Evolutionary conservation across 768 basidiomycete species (phyloP), one percentile per base, ranked within the genome.

Genomic region (Clathrus columnatus): DNA sequence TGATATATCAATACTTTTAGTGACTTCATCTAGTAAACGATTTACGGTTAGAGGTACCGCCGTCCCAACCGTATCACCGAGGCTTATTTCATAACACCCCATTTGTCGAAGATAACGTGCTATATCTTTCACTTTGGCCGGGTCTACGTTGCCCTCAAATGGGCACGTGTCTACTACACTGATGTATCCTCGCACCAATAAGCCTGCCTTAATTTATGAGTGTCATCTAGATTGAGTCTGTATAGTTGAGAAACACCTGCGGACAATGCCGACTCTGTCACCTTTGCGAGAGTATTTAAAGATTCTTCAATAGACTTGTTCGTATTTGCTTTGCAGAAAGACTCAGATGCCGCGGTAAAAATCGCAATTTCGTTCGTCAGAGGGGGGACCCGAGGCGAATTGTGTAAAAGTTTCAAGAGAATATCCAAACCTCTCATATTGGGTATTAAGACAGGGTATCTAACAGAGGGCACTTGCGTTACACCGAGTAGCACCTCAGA

Each of bases 81-180:
- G 70, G 62, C 88, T 88, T 49, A 94, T 81, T 67, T 98, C 89
- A 66, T 95, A 95, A 65, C 91, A 95, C 0, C 94, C 94, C 88
- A 96, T 93, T 57, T 90, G 83, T 4, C 82, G 57, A 30, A 98
- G 67, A 60, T 79, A 82, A 59, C 78, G 78, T 0, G 89, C 73
- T 21, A 95, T 80, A 36, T 85, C 80, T 50, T 81, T 74, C 7
- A 92, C 91, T 17, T 69, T 69, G 46, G 69, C 67, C 16, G 80
- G 80, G 59, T 84, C 83, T 20, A 88, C 84, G 18, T 72, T 70
- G 2, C 94, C 94, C n/a, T 85, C 79, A 67, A 85, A 96, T 4
- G 95, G 94, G 61, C 92, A 95, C 10, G 79, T 76, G 52, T 91
- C 81, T 36, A 84, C 83, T 5, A 88, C 85, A 59, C 88, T 91